Base-by-base conservation (phyloP, 805 yeast species). In the Candida nonsorbophila region DNA sequence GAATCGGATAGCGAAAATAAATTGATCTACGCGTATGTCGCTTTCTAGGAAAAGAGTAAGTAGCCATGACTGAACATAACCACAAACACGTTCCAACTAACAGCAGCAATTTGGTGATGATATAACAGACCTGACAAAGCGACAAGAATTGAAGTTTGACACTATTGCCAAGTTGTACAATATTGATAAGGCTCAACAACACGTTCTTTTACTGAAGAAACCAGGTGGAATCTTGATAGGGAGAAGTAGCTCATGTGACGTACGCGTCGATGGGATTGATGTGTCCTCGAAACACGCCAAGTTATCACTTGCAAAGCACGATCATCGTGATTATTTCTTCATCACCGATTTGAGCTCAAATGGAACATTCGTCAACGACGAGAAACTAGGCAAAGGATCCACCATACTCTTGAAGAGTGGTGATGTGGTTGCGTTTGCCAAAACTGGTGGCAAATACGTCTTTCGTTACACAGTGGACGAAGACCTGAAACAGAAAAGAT, bases 231-330 rank as follows among this genome's bases (percentile, higher is more conserved):
- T 51, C 7, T 14, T 41, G 4, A 52, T 74, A 4, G 84, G 84
- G 1, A 60, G 84, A 34, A 74, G 81, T 44, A 63, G 77, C 27
- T 56, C 71, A 7, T 77, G 84, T 49, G 84, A 79, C 38, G 50
- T 79, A 9, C 54, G 59, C 4, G 51, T 82, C 3, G 34, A 42
- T n/a, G 79, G 76, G 7, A 53, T 59, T 1, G 87, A 81, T 42
- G 75, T 80, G 6, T 80, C 87, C 0, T 74, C 84, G 0, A 58
- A 62, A 17, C 90, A 82, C 46, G 77, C 84, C 41, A 68, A 67
- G 31, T 49, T 81, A 7, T 51, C 67, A 3, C 51, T 70, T 4
- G 56, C 73, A 6, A 36, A 29, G 45, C 58, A 31, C 49, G 29
- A 34, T 13, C 62, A 39, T 49, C 40, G 38, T 37, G 72, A 48